Evolutionary conservation across 2,329 filamentous ascomycete genomes (phyloP).

Genomic region (Exophiala bonariae): DNA sequence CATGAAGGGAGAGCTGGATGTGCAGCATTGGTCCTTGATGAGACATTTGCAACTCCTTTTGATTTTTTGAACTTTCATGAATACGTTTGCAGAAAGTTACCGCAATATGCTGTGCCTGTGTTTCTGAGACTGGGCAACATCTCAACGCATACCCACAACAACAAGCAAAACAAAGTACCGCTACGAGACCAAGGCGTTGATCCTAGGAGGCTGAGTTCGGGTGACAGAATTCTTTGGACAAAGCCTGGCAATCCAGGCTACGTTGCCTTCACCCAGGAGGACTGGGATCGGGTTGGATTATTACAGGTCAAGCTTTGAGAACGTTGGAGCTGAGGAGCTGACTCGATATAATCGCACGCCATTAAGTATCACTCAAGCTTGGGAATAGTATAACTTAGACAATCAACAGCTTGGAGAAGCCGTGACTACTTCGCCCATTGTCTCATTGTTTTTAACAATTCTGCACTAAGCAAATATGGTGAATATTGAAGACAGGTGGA

Average conservation of each 20-base stretch:
- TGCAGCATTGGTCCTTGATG: conserved; percentile 57
- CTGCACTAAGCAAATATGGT: too few relatives aligned
- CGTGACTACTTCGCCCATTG: too few relatives aligned
- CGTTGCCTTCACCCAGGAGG: background rate
- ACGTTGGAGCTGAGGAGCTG: too few relatives aligned
- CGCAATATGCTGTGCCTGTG: conserved; percentile 71
- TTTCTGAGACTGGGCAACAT: conserved; percentile 64
- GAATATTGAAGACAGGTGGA: too few relatives aligned
- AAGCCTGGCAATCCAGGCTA: background rate
- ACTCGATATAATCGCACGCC: too few relatives aligned
- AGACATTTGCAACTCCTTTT: conserved; percentile 47
- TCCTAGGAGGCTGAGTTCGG: conserved; percentile 25
- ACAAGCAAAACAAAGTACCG: conserved; percentile 76
- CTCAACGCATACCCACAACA: conserved; percentile 66
- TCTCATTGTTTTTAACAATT: too few relatives aligned
- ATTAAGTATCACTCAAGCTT: too few relatives aligned
- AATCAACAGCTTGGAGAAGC: too few relatives aligned
- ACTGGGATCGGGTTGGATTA: background rate
- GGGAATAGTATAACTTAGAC: too few relatives aligned
- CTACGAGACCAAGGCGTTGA: conserved; percentile 38
- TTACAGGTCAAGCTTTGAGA: background rate
- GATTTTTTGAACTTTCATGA: conserved; percentile 60
- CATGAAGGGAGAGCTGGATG: conserved; percentile 83
- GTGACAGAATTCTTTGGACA: conserved; percentile 3
- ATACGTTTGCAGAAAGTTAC: conserved; percentile 60